Evolutionary conservation across 192 early-diverging fungal genomes (phyloP), one percentile per base, ranked within the genome.

Genomic region (Coemansia sp.): DNA sequence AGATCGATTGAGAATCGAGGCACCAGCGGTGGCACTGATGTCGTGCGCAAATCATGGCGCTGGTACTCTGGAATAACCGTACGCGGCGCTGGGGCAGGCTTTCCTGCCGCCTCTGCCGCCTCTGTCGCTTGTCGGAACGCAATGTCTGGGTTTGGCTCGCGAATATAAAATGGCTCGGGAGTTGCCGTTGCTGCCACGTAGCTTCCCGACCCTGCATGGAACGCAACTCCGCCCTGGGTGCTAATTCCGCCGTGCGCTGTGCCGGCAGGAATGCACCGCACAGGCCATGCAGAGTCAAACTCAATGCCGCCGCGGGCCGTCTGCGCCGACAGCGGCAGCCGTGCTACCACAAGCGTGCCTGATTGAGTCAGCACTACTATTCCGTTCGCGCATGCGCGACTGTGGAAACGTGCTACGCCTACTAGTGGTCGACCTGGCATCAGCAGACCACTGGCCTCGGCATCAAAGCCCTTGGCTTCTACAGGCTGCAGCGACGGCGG

Each of bases 161-260:
- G 82, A 32, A 97, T 73, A 12, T 68, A 59, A 69, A 96, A 95
- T 5, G 82, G 77, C 15, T 76, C 73, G 14, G 87, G 79, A 0
- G 73, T 77, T 1, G 94, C 87, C 2, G 93, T 86, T 1, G 92
- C 84, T 2, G 92, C 76, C 8, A 87, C 90, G 73, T 94, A 95
- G 23, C 89, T 93, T 54, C 91, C 85, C 55, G 91, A 90, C 39
- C 85, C 69, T 21, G 90, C 84, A 65, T 99, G 95, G 73, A 92
- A 96, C 39, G 85, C 77, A 24, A 98, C 82, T 24, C 90, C 87
- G 62, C 92, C 89, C 54, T 76, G 69, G 12, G 79, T 60, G 48
- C 65, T 58, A 8, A 81, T 32, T 15, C 79, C 79, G 22, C 59
- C 41, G 43, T 75, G 72, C 17, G 58, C 58, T 1, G 77, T 79